Base-by-base conservation (phyloP, 2,329 filamentous ascomycete species). In the Fusarium annulatum region DNA sequence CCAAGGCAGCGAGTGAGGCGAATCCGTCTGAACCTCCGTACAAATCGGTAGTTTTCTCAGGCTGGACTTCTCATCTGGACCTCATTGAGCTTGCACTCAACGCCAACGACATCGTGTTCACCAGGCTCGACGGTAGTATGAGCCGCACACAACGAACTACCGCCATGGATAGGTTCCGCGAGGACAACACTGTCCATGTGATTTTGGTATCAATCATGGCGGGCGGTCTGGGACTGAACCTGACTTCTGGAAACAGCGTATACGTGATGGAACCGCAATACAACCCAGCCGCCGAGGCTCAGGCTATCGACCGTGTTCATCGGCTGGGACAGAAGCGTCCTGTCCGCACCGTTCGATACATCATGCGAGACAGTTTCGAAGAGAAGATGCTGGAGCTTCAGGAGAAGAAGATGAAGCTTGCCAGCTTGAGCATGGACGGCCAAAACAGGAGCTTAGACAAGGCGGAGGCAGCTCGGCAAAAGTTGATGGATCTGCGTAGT, bases 231-330 rank as follows among this genome's bases (percentile, higher is more conserved):
- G 96, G 96, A 19, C 90, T 98, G 43, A 98, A 98, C 79, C 85
- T 98, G 61, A 98, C 95, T 0, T 87, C 93, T 1, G 96, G 92
- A 38, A 96, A 91, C 80, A 93, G 90, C 62, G 96, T 97, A 19
- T 98, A 96, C 81, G 93, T 98, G 77, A 98, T 99, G 96, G 96
- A 99, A 81, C 96, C 96, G 9, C 95, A 98, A 80, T 99, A 96
- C 85, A 99, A 99, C 79, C 96, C 96, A 0, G 95, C 95, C 0
- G 94, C 95, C 0, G 96, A 99, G 82, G 94, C 95, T 9, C 96
- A 99, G 83, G 96, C 96, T 4, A 89, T 98, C 12, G 96, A 98
- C 80, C 94, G 96, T 36, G 94, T 99, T 10, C 95, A 97, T 81
- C 91, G 95, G 23, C 86, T 98, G 4, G 95, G 96, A 1, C 96